Evolutionary conservation across 139 green algal genomes (phyloP), one percentile per base, ranked within the genome.

Genomic region (Penium margaritaceum): DNA sequence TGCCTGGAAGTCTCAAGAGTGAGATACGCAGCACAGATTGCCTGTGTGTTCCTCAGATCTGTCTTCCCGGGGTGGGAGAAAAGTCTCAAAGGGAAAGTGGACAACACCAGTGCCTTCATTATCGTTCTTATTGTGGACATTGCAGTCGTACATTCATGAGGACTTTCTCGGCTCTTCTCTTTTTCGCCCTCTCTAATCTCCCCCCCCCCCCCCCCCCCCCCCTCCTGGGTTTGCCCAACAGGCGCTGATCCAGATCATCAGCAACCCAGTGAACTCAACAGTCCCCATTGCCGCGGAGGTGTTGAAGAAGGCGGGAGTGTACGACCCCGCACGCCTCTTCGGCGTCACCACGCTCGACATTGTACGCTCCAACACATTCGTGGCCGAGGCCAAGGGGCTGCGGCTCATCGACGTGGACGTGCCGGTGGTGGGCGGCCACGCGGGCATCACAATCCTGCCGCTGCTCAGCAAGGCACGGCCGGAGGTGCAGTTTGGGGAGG

Each of bases 211-310:
- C n/a, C n/a, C n/a, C n/a, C n/a, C n/a, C n/a, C n/a, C n/a, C n/a
- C n/a, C n/a, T n/a, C n/a, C n/a, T n/a, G n/a, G n/a, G n/a, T n/a
- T n/a, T n/a, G n/a, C n/a, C n/a, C n/a, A n/a, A n/a, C 43, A 72
- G 69, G 67, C 78, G 12, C 30, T n/a, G 41, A 76, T 93, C 57
- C 84, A 84, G 75, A 89, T 96, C 83, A 96, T 96, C 82, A 92
- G 87, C 85, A 98, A 98, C 86, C 94, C 94, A 1, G 94, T 98
- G 68, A 98, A 98, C 87, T 95, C 87, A 33, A 98, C 94, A n/a
- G 94, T 98, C 38, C 91, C 94, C 37, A 98, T 98, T 72, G 87
- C 89, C 14, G 92, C 89, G 9, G 92, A 98, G 86, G 84, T 97
- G 43, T 79, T 98, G 36, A 95, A 95, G 84, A 72, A 77, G 32